Evolutionary conservation across 2,329 filamentous ascomycete genomes (phyloP).

Genomic region (Colletotrichum cereale): DNA sequence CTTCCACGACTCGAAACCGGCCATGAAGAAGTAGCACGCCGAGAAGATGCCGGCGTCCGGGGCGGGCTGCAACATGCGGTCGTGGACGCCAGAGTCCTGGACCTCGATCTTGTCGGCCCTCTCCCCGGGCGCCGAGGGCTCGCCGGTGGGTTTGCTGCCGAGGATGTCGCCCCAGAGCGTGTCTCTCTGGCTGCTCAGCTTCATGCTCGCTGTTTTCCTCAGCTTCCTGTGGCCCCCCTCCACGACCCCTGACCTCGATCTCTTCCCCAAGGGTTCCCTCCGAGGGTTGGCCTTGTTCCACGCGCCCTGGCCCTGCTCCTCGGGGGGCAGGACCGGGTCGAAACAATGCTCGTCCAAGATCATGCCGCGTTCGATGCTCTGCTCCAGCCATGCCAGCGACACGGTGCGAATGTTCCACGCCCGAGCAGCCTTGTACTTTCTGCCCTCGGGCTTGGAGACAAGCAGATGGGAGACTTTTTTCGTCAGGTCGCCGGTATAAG

Average conservation of each 20-base stretch:
- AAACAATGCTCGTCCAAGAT: constrained; percentile 89
- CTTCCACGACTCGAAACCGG: constrained; percentile 69
- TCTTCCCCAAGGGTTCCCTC: constrained; percentile 67
- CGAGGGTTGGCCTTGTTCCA: constrained; percentile 71
- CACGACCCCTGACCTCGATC: constrained; percentile 64
- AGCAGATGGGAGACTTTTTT: constrained; percentile 90
- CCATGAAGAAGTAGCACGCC: constrained; percentile 68
- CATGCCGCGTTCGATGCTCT: constrained; percentile 89
- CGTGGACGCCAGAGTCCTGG: constrained; percentile 49
- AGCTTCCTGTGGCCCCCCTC: constrained; percentile 82
- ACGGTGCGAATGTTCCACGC: constrained; percentile 86
- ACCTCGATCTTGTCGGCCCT: constrained; percentile 37
- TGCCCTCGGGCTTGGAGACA: constrained; percentile 81
- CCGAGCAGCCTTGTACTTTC: constrained; percentile 91
- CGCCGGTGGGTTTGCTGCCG: constrained; percentile 50
- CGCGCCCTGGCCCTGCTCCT: constrained; percentile 82
- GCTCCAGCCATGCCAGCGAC: constrained; percentile 84
- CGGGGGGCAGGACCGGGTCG: constrained; percentile 76
- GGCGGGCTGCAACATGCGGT: constrained; percentile 41
- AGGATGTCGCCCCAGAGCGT: constrained; percentile 94
- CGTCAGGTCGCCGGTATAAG: constrained; percentile 89
- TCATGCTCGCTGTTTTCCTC: constrained; percentile 87
- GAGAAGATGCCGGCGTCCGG: constrained; percentile 62
- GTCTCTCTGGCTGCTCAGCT: constrained; percentile 82
- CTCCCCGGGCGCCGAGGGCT: constrained; percentile 24